Conservation (phyloP, 768 basidiomycete species). For the Porphyrellus cyaneotinctus region DNA sequence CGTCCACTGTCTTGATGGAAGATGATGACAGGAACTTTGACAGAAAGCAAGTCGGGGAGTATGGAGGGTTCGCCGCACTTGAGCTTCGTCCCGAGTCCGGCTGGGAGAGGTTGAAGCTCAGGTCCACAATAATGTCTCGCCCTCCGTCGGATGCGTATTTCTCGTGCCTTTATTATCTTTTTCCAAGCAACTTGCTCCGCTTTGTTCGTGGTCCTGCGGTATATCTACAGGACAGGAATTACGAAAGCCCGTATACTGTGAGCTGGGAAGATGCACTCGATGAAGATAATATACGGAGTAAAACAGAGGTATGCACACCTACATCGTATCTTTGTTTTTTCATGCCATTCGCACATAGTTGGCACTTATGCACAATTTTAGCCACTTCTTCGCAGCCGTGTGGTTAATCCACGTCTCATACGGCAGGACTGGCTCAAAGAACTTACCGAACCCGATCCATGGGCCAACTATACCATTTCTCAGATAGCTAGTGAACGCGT, state of each 20-base stretch:
- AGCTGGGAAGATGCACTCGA: slow-evolving; percentile 71
- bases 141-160: slow-evolving; percentile 69
- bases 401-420: slow-evolving; percentile 70
- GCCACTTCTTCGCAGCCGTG: slow-evolving; percentile 66
- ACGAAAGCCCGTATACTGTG: slow-evolving; percentile 59
- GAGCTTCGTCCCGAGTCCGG: slow-evolving; percentile 51
- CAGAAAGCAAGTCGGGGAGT: slow-evolving; percentile 19
- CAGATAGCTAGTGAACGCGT: slow-evolving; percentile 63
- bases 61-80: slow-evolving; percentile 36
- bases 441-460: slow-evolving; percentile 58
- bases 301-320: slow-evolving; percentile 56
- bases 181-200: slow-evolving; percentile 81
- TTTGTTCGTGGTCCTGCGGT: slow-evolving; percentile 68
- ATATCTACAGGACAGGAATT: slow-evolving; percentile 52
- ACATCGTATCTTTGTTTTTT: neutral
- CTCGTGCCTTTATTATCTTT: slow-evolving; percentile 81
- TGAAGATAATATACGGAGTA: slow-evolving; percentile 62
- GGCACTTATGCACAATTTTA: slow-evolving; percentile 26
- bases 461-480: slow-evolving; percentile 60
- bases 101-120: slow-evolving; percentile 65
- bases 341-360: neutral
- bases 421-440: slow-evolving; percentile 63
- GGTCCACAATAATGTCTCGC: slow-evolving; percentile 50
- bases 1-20: slow-evolving; percentile 35
- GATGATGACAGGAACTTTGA: slow-evolving; percentile 14